Conservation (phyloP, 176 grass and related monocot species). For the Aegilops umbellulata region DNA sequence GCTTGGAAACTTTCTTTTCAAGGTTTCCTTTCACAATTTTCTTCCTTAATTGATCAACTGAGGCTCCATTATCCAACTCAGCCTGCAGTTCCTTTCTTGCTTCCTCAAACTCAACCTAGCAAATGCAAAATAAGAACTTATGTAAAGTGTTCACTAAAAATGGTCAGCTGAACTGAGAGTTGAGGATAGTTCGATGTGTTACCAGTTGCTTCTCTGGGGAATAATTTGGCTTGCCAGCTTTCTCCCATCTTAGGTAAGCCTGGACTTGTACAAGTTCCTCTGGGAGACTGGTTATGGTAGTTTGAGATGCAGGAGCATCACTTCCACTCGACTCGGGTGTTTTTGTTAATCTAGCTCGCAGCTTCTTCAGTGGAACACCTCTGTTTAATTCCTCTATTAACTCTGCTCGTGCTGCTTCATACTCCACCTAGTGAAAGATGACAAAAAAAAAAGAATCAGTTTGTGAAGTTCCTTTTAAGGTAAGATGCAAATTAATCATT, state of each 20-base stretch:
- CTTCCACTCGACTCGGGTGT: slow-evolving; percentile 44
- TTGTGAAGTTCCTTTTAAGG: slow-evolving; percentile 23
- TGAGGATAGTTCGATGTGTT: slow-evolving; percentile 21
- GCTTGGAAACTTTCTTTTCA: slow-evolving; percentile 77
- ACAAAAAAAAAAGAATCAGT: not conserved
- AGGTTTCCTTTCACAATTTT: slow-evolving; percentile 75
- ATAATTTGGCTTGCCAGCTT: slow-evolving; percentile 94
- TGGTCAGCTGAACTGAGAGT: not conserved
- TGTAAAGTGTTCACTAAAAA: slow-evolving; percentile 1
- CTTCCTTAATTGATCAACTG: slow-evolving; percentile 61
- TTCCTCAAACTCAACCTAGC: slow-evolving; percentile 79
- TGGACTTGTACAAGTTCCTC: slow-evolving; percentile 83
- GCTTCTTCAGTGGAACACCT: slow-evolving; percentile 71
- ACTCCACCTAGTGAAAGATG: slow-evolving; percentile 69
- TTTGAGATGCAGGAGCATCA: slow-evolving; percentile 30
- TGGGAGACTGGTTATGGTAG: slow-evolving; percentile 38
- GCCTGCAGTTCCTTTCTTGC: slow-evolving; percentile 77
- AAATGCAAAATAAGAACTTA: slow-evolving; percentile 35
- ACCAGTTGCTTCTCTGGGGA: slow-evolving; percentile 78
- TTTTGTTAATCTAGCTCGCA: slow-evolving; percentile 77
- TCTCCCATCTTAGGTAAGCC: slow-evolving; percentile 89
- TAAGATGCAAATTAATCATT: not conserved
- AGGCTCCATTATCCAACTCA: slow-evolving; percentile 71
- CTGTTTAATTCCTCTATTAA: slow-evolving; percentile 73
- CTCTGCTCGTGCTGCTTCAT: slow-evolving; percentile 87